Base-by-base conservation (phyloP, 306 rosid genomes). In the Vachellia collinsii region DNA sequence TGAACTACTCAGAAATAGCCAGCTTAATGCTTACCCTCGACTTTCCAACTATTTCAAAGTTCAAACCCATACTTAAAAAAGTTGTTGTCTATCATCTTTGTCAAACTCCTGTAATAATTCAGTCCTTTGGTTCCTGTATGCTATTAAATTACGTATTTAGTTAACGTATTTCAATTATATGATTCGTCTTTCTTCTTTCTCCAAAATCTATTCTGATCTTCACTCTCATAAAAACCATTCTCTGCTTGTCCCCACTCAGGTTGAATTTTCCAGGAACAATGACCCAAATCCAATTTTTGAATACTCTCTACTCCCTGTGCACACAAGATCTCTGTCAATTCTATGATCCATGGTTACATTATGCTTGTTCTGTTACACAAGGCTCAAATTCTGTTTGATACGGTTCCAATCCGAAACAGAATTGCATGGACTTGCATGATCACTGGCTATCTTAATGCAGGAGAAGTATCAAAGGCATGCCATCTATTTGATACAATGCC, bases 401-500 rank as follows among this genome's bases (percentile, higher is more conserved):
- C 8, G 43, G 62, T 80, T 70, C 83, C 94, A n/a, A 47, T 76
- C 29, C 80, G 77, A 81, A 91, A 90, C 70, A 83, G 72, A 82
- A 82, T 90, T 85, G 81, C 93, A 4, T 83, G 85, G 79, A 89
- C 94, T n/a, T 89, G 90, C 76, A 80, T 91, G 94, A 88, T 91
- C 54, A 67, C 85, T 47, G 97, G 91, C 75, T 90, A 88, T 82
- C 87, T 91, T 42, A 75, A 81, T 77, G 81, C 53, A 65, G 94
- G 97, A 11, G 78, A 86, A 80, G 91, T 91, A 44, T n/a, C 77
- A 29, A 85, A 77, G 86, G 97, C 97, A 10, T 64, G 83, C 44
- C 22, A 78, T 78, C 72, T 91, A 37, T 91, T 93, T 80, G 43
- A 74, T 61, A 71, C 80, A 42, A 87, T 91, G 97, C 91, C 94